Evolutionary conservation across 192 early-diverging fungal species (phyloP), one percentile per base, ranked within the genome.

Genomic region (Backusella parvicylindrica): DNA sequence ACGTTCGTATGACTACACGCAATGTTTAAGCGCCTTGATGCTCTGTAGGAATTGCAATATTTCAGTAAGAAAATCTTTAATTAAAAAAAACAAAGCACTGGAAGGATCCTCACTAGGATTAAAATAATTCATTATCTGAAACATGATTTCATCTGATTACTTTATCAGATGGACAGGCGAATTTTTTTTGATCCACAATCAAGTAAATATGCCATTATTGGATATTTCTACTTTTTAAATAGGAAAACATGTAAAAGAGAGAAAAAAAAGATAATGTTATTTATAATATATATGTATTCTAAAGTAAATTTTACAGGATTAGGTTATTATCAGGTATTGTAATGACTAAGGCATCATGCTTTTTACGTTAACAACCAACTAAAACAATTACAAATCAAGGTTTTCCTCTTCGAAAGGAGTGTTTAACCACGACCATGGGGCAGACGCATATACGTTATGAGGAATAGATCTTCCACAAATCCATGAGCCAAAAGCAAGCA

Each of bases 401-500:
- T 68, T 40, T 32, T 75, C 65, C 8, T 75, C 74, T 36, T 75
- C 74, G 3, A 75, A 33, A 68, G 74, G 74, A 53, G 47, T 68
- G 12, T 70, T 63, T 11, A 74, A 23, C 78, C 68, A 72, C 7
- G 18, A 2, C 78, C 78, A 79, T 18, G 74, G 31, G 21, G 31
- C 18, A 37, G 60, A 35, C 6, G 78, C 78, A 60, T 75, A 75
- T 8, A 79, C 36, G 63, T 75, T 71, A 7, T 67, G n/a, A 15
- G 73, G 73, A 32, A 75, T 68, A 36, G 50, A 70, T 9, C 73
- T 69, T 23, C 73, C 78, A 21, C 47, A 68, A 31, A 79, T 68
- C 73, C 78, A 79, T 43, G 69, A 75, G 23, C 78, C 70, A 26
- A 75, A 33, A 37, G 73, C 67, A 47, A 75, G 43, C n/a, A 78